Conservation (phyloP, 2,329 filamentous ascomycete genomes). For the Dothideomycetes sp. region DNA sequence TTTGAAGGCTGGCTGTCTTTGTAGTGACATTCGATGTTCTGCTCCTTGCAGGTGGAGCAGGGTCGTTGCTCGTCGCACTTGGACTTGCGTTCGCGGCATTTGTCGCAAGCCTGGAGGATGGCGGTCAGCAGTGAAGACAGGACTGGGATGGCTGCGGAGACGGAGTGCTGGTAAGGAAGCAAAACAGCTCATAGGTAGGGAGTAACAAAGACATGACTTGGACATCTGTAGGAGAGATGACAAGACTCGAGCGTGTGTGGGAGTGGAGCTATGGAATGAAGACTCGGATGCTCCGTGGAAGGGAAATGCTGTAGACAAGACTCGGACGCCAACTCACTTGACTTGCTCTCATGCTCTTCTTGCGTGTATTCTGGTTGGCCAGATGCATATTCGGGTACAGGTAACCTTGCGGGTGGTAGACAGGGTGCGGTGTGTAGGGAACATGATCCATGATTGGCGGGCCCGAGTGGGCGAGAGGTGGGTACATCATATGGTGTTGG, state of each 20-base stretch:
- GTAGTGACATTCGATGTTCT: constrained; percentile 74
- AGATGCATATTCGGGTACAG: constrained; percentile 5
- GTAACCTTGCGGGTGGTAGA: constrained; percentile 3
- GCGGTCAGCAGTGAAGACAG: constrained; percentile 7
- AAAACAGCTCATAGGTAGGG: too few species aligned
- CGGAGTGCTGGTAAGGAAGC: too few species aligned
- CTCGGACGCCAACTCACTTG: constrained; percentile 6
- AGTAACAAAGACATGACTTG: too few species aligned
- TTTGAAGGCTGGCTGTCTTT: constrained; percentile 74
- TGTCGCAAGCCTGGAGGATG: constrained; percentile 65
- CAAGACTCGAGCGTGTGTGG: too few species aligned
- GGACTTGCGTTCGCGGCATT: constrained; percentile 75
- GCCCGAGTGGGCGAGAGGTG: constrained; percentile 11
- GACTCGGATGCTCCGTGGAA: too few species aligned
- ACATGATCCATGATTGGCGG: constrained; percentile 16
- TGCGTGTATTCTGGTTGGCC: constrained; percentile 4
- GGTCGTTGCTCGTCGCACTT: constrained; percentile 84
- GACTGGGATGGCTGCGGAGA: constrained; percentile 3
- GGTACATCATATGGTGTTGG: constrained; percentile 6
- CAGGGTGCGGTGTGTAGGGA: constrained; percentile 15
- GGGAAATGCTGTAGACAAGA: too few species aligned
- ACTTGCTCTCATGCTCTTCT: constrained; percentile 9
- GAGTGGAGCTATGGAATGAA: too few species aligned
- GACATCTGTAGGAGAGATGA: too few species aligned
- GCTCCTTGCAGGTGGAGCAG: constrained; percentile 78